A percentile compares a stretch with the other conserved stretches of the same genome.
Conservation (phyloP, 305 asterid genomes). For the Ilex paraguariensis region DNA sequence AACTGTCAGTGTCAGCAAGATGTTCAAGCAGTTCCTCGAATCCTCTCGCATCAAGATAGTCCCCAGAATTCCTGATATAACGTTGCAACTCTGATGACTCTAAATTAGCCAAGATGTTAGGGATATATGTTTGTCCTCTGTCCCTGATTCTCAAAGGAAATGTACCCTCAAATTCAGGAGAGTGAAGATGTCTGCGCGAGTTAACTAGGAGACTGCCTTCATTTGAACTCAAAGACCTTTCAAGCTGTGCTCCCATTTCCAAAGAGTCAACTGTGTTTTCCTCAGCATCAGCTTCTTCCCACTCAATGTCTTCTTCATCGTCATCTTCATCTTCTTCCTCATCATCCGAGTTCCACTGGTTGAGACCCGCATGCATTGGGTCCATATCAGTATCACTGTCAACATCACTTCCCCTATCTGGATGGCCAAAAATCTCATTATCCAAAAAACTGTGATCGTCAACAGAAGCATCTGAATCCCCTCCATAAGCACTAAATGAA, state of each 20-base stretch:
- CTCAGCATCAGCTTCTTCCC: conserved; percentile 58
- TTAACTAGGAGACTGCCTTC: conserved; percentile 19
- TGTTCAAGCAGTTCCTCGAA: conserved; percentile 55
- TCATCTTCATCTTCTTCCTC: conserved; percentile 39
- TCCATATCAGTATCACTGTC: conserved; percentile 83
- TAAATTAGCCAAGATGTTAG: conserved; percentile 28
- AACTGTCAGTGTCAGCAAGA: conserved; percentile 54
- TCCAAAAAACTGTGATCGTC: conserved; percentile 55
- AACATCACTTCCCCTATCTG: conserved; percentile 45
- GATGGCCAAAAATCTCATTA: conserved; percentile 37
- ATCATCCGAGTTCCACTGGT: conserved; percentile 67
- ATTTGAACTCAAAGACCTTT: conserved; percentile 19
- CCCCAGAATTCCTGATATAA: conserved; percentile 34
- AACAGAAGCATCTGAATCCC: conserved; percentile 65
- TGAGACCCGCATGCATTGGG: conserved; percentile 87
- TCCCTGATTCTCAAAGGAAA: conserved; percentile 25
- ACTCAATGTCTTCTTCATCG: conserved; percentile 33
- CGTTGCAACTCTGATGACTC: conserved; percentile 30
- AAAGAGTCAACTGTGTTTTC: conserved; percentile 28
- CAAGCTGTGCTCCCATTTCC: conserved; percentile 24
- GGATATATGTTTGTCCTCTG: conserved; percentile 21
- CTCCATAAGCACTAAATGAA: conserved; percentile 59
- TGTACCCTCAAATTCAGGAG: conserved; percentile 38
- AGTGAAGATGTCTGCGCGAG: conserved; percentile 29
- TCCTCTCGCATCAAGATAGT: conserved; percentile 49